Percentiles rank a stretch among this genome's conserved stretches.
Evolutionary conservation across 371 early-diverging fungal species (phyloP).

Genomic region (Syncephalastrum racemosum): DNA sequence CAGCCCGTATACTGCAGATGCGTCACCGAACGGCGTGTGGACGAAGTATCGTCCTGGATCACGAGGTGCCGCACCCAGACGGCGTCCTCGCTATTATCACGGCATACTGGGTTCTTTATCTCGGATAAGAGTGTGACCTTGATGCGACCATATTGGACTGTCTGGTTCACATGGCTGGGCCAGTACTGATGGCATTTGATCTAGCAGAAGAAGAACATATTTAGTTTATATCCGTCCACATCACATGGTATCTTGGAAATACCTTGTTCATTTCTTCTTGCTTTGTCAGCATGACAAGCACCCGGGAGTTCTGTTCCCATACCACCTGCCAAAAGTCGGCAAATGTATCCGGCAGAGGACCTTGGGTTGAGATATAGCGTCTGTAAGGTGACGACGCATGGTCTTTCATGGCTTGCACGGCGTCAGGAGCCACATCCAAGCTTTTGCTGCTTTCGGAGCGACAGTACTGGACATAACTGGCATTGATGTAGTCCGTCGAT

Average conservation of each 20-base stretch:
- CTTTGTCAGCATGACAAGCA: slow-evolving; percentile 88
- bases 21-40: slow-evolving; percentile 50
- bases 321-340: slow-evolving; percentile 90
- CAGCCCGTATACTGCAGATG: slow-evolving; percentile 85
- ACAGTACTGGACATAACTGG: slow-evolving; percentile 44
- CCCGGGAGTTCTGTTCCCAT: slow-evolving; percentile 75
- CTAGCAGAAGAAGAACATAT: slow-evolving; percentile 23
- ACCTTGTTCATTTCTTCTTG: slow-evolving; percentile 75
- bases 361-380: slow-evolving; percentile 85
- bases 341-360: slow-evolving; percentile 78
- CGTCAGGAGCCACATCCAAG: slow-evolving; percentile 7
- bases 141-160: slow-evolving; percentile 39
- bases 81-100: slow-evolving; percentile 28
- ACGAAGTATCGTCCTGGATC: slow-evolving; percentile 8
- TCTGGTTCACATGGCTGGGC: slow-evolving; percentile 46
- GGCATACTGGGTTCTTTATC: slow-evolving; percentile 11
- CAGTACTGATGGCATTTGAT: slow-evolving; percentile 76
- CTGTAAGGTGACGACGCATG: slow-evolving; percentile 20
- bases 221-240: too few species aligned
- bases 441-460: slow-evolving; percentile 5
- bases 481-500: slow-evolving; percentile 82
- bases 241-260: slow-evolving; percentile 33
- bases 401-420: slow-evolving; percentile 20
- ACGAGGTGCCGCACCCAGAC: slow-evolving; percentile 25
- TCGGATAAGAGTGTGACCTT: slow-evolving; percentile 29